Conservation (phyloP, 2,329 filamentous ascomycete species). For the Pyrenochaeta sp. region DNA sequence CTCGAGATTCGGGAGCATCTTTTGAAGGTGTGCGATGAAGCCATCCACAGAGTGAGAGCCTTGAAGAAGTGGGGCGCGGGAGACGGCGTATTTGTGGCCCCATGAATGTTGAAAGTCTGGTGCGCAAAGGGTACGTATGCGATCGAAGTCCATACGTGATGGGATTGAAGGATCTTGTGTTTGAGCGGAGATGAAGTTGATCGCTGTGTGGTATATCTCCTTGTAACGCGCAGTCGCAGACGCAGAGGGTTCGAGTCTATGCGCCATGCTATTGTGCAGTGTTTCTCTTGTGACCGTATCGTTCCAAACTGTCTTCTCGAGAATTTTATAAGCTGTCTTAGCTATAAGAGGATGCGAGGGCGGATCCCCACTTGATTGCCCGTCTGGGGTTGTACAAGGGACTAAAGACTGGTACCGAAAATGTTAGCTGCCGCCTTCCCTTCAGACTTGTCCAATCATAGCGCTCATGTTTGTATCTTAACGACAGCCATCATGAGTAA, state of each 20-base stretch:
- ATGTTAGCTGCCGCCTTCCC: neutral
- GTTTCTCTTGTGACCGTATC: no score
- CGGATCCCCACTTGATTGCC: neutral
- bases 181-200: conserved; percentile 24
- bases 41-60: conserved; percentile 16
- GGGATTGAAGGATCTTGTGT: conserved; percentile 3
- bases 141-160: conserved; percentile 19
- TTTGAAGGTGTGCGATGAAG: conserved; percentile 30
- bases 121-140: conserved; percentile 24
- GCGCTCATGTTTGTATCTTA: neutral
- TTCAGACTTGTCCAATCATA: neutral
- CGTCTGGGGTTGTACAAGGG: neutral
- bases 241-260: neutral
- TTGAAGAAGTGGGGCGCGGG: conserved; percentile 28
- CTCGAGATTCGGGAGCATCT: conserved; percentile 30
- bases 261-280: no score
- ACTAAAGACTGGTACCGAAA: neutral
- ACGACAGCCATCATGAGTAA: neutral
- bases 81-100: conserved; percentile 42
- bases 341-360: neutral
- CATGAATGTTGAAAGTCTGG: conserved; percentile 31
- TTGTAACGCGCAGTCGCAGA: conserved; percentile 15
- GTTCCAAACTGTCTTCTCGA: no score
- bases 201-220: conserved; percentile 21
- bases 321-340: no score